Evolutionary conservation across 2,329 filamentous ascomycete species (phyloP).

Genomic region (Colletotrichum filicis): DNA sequence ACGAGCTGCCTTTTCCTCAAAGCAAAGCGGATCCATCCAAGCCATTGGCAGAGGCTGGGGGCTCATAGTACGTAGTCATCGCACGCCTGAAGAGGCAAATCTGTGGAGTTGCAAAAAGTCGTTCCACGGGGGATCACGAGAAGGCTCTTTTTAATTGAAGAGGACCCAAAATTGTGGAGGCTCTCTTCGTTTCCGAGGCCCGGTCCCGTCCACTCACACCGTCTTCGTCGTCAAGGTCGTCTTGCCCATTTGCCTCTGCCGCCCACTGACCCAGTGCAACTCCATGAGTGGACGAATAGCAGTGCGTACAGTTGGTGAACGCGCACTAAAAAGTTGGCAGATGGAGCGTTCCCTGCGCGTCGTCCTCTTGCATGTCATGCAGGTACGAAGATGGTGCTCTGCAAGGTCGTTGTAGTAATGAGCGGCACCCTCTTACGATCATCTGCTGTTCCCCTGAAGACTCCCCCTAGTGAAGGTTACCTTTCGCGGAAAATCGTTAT

Average conservation of each 20-base stretch:
- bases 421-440: constrained; percentile 13
- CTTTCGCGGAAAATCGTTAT: neutral
- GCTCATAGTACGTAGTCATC: neutral
- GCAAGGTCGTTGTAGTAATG: neutral
- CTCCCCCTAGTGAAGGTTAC: neutral
- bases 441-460: constrained; percentile 8
- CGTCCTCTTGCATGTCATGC: constrained; percentile 12
- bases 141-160: constrained; percentile 22
- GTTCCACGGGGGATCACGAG: constrained; percentile 33
- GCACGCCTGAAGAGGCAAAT: constrained; percentile 30
- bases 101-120: constrained; percentile 30
- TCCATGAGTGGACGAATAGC: constrained; percentile 10
- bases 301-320: neutral
- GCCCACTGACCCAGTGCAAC: constrained; percentile 1
- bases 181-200: constrained; percentile 26
- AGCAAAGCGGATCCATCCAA: constrained; percentile 17
- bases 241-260: neutral
- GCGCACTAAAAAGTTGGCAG: neutral
- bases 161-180: constrained; percentile 23
- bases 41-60: constrained; percentile 14
- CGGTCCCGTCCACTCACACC: neutral
- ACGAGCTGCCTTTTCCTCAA: constrained; percentile 24
- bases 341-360: constrained; percentile 16
- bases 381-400: constrained; percentile 17
- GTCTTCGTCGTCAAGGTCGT: constrained; percentile 12